Percentiles rank a stretch among this genome's conserved stretches.
Evolutionary conservation across 305 asterid genomes (phyloP).

Genomic region (Fraxinus ornus): DNA sequence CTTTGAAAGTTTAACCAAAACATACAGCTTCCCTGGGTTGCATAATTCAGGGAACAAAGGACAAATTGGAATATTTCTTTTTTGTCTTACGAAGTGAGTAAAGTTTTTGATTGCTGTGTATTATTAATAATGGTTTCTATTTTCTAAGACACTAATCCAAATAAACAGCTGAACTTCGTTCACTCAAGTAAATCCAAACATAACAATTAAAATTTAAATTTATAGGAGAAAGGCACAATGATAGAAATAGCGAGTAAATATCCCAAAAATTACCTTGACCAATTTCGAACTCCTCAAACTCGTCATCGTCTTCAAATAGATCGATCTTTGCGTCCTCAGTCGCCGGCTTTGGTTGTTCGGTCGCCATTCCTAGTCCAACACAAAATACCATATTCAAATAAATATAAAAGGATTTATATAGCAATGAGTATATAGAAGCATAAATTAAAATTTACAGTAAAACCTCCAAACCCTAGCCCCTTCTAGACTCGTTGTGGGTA

Average conservation of each 20-base stretch:
- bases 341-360: conserved; percentile 51
- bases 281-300: conserved; percentile 82
- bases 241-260: background rate
- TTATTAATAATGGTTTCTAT: background rate
- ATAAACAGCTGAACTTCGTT: conserved; percentile 6
- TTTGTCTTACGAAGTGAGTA: background rate
- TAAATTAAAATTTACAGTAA: background rate
- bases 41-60: background rate
- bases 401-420: background rate
- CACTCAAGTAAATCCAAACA: background rate
- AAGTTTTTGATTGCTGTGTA: background rate
- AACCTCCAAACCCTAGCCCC: conserved; percentile 24
- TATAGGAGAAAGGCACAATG: background rate
- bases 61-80: background rate
- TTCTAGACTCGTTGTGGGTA: background rate
- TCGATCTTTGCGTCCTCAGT: conserved; percentile 69
- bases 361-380: conserved; percentile 42
- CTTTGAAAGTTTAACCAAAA: background rate
- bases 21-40: background rate
- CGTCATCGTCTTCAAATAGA: conserved; percentile 87
- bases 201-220: background rate
- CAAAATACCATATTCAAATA: background rate
- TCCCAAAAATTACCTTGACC: conserved; percentile 54
- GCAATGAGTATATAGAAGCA: background rate
- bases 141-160: background rate